phyloP scores from a whole-genome alignment of 2,329 filamentous ascomycete species.

The Exophiala bonariae region DNA sequence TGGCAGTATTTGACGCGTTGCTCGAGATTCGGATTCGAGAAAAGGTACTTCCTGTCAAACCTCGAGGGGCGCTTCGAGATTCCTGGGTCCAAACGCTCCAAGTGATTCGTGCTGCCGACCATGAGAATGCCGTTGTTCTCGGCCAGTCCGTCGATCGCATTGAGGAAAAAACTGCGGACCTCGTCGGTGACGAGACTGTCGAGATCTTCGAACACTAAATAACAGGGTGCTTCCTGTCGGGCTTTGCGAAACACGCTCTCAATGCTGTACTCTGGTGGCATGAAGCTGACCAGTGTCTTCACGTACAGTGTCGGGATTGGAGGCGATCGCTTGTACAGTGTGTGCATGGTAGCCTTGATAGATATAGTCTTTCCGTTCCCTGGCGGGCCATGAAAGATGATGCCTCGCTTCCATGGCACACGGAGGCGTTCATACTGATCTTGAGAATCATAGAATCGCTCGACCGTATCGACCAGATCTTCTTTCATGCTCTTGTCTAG shows the following conservation, averaged over 20 bases:
- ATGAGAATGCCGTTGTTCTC: constrained; percentile 44
- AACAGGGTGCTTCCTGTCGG: constrained; percentile 38
- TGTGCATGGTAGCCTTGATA: constrained; percentile 47
- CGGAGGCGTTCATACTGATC: constrained; percentile 43
- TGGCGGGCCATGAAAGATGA: constrained; percentile 44
- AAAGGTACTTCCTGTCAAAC: constrained; percentile 51
- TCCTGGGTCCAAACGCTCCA: constrained; percentile 37
- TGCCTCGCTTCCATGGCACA: constrained; percentile 49
- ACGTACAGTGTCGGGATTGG: constrained; percentile 43
- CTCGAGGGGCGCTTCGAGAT: constrained; percentile 47
- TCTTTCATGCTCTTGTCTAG: constrained; percentile 45
- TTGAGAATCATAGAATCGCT: constrained; percentile 43
- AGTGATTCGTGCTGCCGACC: constrained; percentile 41
- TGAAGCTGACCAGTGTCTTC: constrained; percentile 29
- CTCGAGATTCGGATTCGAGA: constrained; percentile 37
- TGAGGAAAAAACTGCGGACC: constrained; percentile 42
- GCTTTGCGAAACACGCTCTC: constrained; percentile 38
- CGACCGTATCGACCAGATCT: constrained; percentile 39
- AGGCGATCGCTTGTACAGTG: constrained; percentile 35
- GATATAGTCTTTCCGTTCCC: constrained; percentile 48
- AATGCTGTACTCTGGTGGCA: constrained; percentile 24
- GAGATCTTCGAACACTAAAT: constrained; percentile 43
- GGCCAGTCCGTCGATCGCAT: constrained; percentile 43
- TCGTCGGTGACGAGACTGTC: constrained; percentile 39
- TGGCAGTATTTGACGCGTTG: constrained; percentile 44